Percentiles rank a stretch among this genome's conserved stretches.
These are phyloP conservation scores for Coccomyxa subellipsoidea DNA, from an alignment of 163 green algal species.

Conservation along the genomic window DNA sequence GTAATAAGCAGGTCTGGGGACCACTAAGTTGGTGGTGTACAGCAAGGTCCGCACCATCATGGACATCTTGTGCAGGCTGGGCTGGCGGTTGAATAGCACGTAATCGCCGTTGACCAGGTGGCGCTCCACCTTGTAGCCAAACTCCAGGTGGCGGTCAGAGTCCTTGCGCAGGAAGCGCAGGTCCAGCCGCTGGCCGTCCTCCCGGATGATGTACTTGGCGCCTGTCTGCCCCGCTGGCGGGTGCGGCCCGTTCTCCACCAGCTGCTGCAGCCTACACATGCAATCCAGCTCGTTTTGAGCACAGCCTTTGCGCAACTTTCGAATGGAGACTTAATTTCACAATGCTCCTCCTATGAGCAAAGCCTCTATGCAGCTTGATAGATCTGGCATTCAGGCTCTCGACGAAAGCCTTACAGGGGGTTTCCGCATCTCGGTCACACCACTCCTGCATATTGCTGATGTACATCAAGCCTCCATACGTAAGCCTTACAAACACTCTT, in stretches of 20 bases:
- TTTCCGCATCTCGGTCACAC: too few relatives aligned
- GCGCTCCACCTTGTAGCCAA: constrained; percentile 94
- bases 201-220: constrained; percentile 98
- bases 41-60: constrained; percentile 91
- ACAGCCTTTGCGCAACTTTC: too few relatives aligned
- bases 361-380: too few relatives aligned
- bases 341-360: too few relatives aligned
- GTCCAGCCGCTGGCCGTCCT: constrained; percentile 65
- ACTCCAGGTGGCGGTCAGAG: constrained; percentile 83
- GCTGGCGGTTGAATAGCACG: constrained; percentile 99
- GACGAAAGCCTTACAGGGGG: too few relatives aligned
- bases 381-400: too few relatives aligned
- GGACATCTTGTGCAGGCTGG: constrained; percentile 99
- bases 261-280: constrained; percentile 69
- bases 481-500: too few relatives aligned
- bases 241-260: constrained; percentile 95
- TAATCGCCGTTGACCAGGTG: constrained; percentile 94
- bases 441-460: too few relatives aligned
- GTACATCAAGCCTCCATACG: too few relatives aligned
- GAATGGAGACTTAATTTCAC: too few relatives aligned
- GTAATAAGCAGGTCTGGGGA: too few relatives aligned
- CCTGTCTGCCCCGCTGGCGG: constrained; percentile 91
- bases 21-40: neutral
- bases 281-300: neutral
- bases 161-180: constrained; percentile 78